phyloP scores from a whole-genome alignment of 176 grass and related monocot genomes.

The Panicum miliaceum region DNA sequence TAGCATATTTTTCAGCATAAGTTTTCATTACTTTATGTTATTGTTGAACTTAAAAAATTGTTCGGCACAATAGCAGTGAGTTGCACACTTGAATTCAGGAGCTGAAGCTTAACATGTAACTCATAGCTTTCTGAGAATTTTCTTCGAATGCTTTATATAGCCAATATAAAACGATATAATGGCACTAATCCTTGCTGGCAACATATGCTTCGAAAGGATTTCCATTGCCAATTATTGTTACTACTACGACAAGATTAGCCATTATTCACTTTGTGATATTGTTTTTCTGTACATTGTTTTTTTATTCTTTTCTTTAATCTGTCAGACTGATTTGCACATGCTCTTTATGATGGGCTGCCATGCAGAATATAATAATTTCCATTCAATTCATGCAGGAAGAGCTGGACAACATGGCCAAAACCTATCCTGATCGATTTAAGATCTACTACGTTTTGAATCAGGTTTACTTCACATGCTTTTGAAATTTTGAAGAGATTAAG shows the following conservation, averaged over 20 bases:
- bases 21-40: not conserved
- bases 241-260: too few species aligned
- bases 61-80: not conserved
- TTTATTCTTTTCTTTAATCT: not conserved
- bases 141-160: not conserved
- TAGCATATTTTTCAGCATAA: constrained; percentile 20
- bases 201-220: not conserved
- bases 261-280: not conserved
- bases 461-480: constrained; percentile 43
- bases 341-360: not conserved
- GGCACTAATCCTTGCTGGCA: not conserved
- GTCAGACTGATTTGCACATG: not conserved
- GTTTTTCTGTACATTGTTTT: too few species aligned
- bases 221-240: not conserved
- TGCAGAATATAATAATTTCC: constrained; percentile 28
- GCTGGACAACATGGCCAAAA: constrained; percentile 70
- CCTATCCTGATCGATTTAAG: constrained; percentile 71
- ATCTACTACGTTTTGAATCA: constrained; percentile 95
- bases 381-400: constrained; percentile 75
- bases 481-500: not conserved
- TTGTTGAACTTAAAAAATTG: constrained; percentile 6
- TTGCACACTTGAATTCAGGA: not conserved
- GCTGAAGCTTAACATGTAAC: not conserved
- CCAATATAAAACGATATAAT: not conserved
- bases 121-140: not conserved